Percentiles rank a stretch among this genome's conserved stretches.
These are phyloP conservation scores for Colletotrichum falcatum DNA, from an alignment of 2,329 filamentous ascomycete genomes.

Conservation along the genomic window DNA sequence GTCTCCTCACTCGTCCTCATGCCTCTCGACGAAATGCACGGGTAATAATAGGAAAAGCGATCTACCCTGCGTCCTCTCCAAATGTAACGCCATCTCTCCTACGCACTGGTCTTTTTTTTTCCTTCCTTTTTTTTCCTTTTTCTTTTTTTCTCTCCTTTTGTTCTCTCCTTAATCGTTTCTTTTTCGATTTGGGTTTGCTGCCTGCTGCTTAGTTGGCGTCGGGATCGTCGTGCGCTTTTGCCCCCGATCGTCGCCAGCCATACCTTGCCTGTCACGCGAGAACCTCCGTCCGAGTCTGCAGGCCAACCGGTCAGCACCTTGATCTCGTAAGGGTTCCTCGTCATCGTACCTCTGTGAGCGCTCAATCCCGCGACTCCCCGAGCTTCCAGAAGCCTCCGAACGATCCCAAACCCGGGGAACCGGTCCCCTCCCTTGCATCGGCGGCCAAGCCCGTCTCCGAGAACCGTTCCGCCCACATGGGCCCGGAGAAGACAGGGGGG, in stretches of 20 bases:
- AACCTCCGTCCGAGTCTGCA: background rate
- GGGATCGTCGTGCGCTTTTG: too few relatives aligned
- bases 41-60: too few relatives aligned
- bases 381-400: background rate
- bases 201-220: too few relatives aligned
- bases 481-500: background rate
- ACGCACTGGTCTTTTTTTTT: background rate
- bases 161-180: background rate
- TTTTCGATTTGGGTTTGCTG: background rate
- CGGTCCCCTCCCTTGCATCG: background rate
- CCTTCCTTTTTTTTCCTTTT: background rate
- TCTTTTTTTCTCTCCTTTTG: background rate
- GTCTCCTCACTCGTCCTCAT: too few relatives aligned
- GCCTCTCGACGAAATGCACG: too few relatives aligned
- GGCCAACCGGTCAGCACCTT: background rate
- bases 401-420: background rate
- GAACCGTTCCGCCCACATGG: background rate
- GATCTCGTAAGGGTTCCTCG: background rate
- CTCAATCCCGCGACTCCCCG: background rate
- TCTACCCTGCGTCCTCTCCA: background rate
- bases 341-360: too few relatives aligned
- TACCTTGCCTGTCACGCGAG: too few relatives aligned
- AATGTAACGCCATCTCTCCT: background rate
- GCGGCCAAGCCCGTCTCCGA: too few relatives aligned
- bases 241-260: background rate